Base-by-base conservation (phyloP, 768 basidiomycete genomes). In the Pulveroboletus sp. region DNA sequence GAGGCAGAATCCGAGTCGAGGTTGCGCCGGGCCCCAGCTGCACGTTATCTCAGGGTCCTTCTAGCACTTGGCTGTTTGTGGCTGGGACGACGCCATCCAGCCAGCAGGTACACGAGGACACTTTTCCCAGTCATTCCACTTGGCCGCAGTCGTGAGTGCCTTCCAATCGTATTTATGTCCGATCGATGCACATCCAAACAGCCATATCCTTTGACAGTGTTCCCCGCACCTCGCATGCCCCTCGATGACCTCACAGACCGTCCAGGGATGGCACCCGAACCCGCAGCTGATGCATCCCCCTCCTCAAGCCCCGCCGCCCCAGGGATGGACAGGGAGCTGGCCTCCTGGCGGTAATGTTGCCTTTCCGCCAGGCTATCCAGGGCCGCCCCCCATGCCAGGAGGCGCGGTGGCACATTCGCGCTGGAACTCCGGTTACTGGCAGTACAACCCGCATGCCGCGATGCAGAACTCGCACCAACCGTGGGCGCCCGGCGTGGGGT, bases 361-460 rank as follows among this genome's bases (percentile, higher is more conserved):
- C 10, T 61, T 70, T 34, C 72, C 71, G 13, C 62, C 67, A 13
- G 63, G 62, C 24, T 73, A 66, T 47, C 70, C 71, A 31, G 70
- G 68, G 5, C 76, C 79, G 8, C 81, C 84, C n/a, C 83, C 83
- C 14, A 70, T 75, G 14, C 82, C 83, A 6, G 53, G 73, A 6
- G 76, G 78, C 29, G 62, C 77, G 5, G 75, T 73, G 47, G 68
- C 70, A 1, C 73, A 75, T 48, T 53, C 63, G 3, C 41, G 51
- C n/a, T 82, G 81, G 81, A 72, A 76, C 26, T 69, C 71, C 6
- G 81, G 81, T 13, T 67, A 52, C 37, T 82, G 81, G 81, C 71
- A 76, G 32, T 71, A 67, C 51, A 80, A 80, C 56, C 76, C 79
- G 12, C 65, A 56, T 53, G 53, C 27, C 6, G 27, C 51, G 53